Conservation (phyloP, 2,329 filamentous ascomycete species). For the Colletotrichum abscissum region DNA sequence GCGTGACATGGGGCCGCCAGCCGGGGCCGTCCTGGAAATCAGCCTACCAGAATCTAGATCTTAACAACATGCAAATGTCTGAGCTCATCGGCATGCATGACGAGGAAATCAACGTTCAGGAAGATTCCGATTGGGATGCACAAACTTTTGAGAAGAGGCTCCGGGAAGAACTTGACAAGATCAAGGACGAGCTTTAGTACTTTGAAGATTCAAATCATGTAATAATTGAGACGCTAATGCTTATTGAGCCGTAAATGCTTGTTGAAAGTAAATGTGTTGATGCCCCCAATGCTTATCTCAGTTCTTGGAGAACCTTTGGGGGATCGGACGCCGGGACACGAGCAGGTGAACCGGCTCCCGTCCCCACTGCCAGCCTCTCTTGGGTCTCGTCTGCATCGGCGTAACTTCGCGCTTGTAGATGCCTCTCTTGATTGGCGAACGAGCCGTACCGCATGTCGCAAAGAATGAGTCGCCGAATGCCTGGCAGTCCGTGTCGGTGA, state of each 20-base stretch:
- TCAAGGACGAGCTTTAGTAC: not conserved
- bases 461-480: conserved; percentile 26
- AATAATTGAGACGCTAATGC: not conserved
- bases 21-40: not conserved
- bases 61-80: not conserved
- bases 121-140: not conserved
- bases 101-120: not conserved
- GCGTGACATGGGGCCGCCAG: not conserved
- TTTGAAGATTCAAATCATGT: not conserved
- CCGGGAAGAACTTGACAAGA: not conserved
- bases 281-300: not conserved
- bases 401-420: conserved; percentile 30
- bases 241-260: not conserved
- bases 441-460: conserved; percentile 25
- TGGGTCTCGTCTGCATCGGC: conserved; percentile 16
- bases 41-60: not conserved
- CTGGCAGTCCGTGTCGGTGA: conserved; percentile 27
- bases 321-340: not conserved
- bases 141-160: not conserved
- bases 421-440: conserved; percentile 26
- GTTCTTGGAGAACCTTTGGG: not conserved
- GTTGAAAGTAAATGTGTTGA: not conserved
- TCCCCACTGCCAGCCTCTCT: not conserved
- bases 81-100: not conserved
- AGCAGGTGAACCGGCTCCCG: not conserved